Evolutionary conservation across 2,329 filamentous ascomycete species (phyloP).

Genomic region (Pestalotiopsis sp.): DNA sequence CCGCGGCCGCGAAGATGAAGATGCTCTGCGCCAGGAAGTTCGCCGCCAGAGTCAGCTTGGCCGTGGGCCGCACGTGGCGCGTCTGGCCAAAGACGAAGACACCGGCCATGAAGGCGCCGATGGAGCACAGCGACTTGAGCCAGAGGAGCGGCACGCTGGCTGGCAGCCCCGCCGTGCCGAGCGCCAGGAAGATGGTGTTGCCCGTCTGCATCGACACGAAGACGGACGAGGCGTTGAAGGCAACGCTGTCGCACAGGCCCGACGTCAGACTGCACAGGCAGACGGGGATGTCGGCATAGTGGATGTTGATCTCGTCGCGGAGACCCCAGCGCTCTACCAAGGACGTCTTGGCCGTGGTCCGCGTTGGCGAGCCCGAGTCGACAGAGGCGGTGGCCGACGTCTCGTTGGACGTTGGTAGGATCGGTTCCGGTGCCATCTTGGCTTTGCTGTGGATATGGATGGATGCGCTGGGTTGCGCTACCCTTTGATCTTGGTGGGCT

Average conservation of each 20-base stretch:
- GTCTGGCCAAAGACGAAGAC: slow-evolving; percentile 47
- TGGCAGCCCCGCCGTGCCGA: slow-evolving; percentile 57
- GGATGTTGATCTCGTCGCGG: slow-evolving; percentile 11
- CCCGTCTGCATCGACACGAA: slow-evolving; percentile 50
- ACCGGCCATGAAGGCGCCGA: slow-evolving; percentile 54
- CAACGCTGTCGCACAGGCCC: slow-evolving; percentile 41
- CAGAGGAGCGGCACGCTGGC: slow-evolving; percentile 51
- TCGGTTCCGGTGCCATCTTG: slow-evolving; percentile 8
- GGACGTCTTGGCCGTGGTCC: neutral
- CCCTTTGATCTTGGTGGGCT: neutral
- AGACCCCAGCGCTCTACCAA: neutral
- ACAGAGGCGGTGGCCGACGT: slow-evolving; percentile 7
- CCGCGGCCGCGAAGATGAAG: slow-evolving; percentile 54
- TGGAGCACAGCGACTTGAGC: slow-evolving; percentile 55
- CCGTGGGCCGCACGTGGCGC: slow-evolving; percentile 34
- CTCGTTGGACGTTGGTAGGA: slow-evolving; percentile 11
- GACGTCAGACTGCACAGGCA: slow-evolving; percentile 40
- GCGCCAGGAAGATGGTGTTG: slow-evolving; percentile 65
- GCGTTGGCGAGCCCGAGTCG: neutral
- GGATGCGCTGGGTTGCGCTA: neutral
- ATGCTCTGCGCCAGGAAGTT: slow-evolving; percentile 55
- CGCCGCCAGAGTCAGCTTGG: slow-evolving; percentile 43
- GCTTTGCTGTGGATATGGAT: neutral
- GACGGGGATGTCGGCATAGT: slow-evolving; percentile 36
- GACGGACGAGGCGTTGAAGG: slow-evolving; percentile 40